Percentiles rank a stretch among this genome's conserved stretches.
These are phyloP conservation scores for Rhodamnia argentea DNA, from an alignment of 345 rosid species.

Conservation along the genomic window DNA sequence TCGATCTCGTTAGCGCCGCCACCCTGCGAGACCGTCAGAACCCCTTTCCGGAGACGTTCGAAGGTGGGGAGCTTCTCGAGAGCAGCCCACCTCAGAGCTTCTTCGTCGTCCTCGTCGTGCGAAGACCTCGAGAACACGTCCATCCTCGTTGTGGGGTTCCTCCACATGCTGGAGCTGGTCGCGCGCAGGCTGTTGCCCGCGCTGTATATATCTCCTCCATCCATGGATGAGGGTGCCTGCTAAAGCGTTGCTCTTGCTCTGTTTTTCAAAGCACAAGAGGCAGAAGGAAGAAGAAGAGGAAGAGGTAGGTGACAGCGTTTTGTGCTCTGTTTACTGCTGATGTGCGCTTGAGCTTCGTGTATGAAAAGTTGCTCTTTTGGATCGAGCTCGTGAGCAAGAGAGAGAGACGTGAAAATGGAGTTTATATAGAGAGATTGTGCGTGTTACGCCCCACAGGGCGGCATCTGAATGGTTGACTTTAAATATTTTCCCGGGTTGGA, in stretches of 20 bases:
- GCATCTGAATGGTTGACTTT: neutral
- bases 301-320: neutral
- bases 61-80: slow-evolving; percentile 42
- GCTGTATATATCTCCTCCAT: slow-evolving; percentile 2
- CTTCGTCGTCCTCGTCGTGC: slow-evolving; percentile 39
- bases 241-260: neutral
- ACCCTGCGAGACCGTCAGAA: slow-evolving; percentile 11
- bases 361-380: neutral
- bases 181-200: slow-evolving; percentile 12
- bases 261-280: neutral
- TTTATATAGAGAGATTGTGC: neutral
- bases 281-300: neutral
- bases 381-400: neutral
- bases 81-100: slow-evolving; percentile 54
- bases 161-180: slow-evolving; percentile 12
- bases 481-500: neutral
- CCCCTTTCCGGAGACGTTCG: slow-evolving; percentile 34
- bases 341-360: neutral
- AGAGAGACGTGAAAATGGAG: neutral
- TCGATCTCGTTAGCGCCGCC: slow-evolving; percentile 15
- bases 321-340: neutral
- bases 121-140: slow-evolving; percentile 28
- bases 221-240: neutral
- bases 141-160: neutral
- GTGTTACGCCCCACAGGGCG: neutral